A percentile compares a stretch with the other conserved stretches of the same genome.
phyloP scores from a whole-genome alignment of 257 asterid genomes.

The Przewalskia tangutica region DNA sequence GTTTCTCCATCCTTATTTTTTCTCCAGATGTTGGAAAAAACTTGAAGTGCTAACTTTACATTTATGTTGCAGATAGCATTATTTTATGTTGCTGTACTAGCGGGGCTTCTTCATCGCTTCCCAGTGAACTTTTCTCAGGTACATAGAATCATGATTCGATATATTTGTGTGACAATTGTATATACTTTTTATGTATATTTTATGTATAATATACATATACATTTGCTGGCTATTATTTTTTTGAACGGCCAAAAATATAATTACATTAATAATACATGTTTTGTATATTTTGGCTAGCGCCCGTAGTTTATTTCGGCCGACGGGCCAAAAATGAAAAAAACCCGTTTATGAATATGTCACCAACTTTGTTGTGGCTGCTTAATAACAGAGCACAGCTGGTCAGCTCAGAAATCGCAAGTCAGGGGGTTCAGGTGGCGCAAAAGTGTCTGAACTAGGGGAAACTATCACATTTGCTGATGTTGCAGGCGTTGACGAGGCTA shows the following conservation, averaged over 20 bases:
- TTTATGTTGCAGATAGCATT: conserved; percentile 61
- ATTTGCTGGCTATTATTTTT: too few relatives aligned
- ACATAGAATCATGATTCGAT: conserved; percentile 7
- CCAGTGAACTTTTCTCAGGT: conserved; percentile 93
- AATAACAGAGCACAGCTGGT: conserved; percentile 67
- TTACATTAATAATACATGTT: too few relatives aligned
- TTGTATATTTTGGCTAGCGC: too few relatives aligned
- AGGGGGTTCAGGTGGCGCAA: conserved; percentile 54
- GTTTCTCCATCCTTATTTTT: not conserved
- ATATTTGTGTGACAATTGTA: not conserved
- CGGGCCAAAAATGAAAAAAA: too few relatives aligned
- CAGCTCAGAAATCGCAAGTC: conserved; percentile 85
- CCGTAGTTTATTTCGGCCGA: too few relatives aligned
- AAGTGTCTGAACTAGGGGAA: conserved; percentile 88
- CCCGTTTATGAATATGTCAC: not conserved
- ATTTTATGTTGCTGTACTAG: conserved; percentile 85
- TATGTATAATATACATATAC: too few relatives aligned
- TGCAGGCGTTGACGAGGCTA: conserved; percentile 99
- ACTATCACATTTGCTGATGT: conserved; percentile 80
- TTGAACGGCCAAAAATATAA: too few relatives aligned
- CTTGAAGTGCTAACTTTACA: conserved; percentile 3
- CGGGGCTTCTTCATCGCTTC: conserved; percentile 90
- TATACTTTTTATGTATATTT: not conserved
- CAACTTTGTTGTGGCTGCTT: not conserved
- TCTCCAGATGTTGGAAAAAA: not conserved